A percentile compares a stretch with the other conserved stretches of the same genome.
phyloP scores from a whole-genome alignment of 768 basidiomycete species.

The Glaciozyma antarctica region DNA sequence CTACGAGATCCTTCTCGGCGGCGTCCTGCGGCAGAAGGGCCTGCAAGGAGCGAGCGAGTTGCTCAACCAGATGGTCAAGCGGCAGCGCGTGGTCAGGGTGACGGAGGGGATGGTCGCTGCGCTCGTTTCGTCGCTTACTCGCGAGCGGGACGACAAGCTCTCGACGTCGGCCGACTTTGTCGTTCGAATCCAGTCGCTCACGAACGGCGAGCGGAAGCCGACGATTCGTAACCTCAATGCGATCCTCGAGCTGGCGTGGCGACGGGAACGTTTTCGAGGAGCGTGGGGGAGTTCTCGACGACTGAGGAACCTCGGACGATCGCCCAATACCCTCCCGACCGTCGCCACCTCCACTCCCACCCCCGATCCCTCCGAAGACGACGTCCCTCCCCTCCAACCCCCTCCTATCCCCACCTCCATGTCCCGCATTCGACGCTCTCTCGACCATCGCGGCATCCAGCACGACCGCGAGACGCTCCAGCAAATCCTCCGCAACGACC shows the following conservation, averaged over 20 bases:
- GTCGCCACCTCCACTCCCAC: too few relatives aligned
- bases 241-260: conserved; percentile 23
- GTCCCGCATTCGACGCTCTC: not conserved
- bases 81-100: not conserved
- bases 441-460: not conserved
- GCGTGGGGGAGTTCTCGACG: not conserved
- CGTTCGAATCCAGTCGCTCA: conserved; percentile 9
- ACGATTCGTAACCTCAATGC: conserved; percentile 10
- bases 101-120: conserved; percentile 20
- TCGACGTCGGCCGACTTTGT: conserved; percentile 6
- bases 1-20: conserved; percentile 13
- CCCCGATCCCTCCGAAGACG: too few relatives aligned
- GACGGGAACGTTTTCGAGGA: conserved; percentile 6
- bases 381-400: too few relatives aligned
- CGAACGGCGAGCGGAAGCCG: conserved; percentile 2
- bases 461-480: conserved; percentile 41
- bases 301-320: not conserved
- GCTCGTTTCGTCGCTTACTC: conserved; percentile 15
- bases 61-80: conserved; percentile 2
- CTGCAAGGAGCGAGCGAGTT: conserved; percentile 8
- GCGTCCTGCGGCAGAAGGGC: conserved; percentile 18
- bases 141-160: not conserved
- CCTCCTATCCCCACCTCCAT: not conserved
- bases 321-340: too few relatives aligned
- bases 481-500: conserved; percentile 46